phyloP scores from a whole-genome alignment of 495 filamentous ascomycete genomes.

The Polyplosphaeria fusca region DNA sequence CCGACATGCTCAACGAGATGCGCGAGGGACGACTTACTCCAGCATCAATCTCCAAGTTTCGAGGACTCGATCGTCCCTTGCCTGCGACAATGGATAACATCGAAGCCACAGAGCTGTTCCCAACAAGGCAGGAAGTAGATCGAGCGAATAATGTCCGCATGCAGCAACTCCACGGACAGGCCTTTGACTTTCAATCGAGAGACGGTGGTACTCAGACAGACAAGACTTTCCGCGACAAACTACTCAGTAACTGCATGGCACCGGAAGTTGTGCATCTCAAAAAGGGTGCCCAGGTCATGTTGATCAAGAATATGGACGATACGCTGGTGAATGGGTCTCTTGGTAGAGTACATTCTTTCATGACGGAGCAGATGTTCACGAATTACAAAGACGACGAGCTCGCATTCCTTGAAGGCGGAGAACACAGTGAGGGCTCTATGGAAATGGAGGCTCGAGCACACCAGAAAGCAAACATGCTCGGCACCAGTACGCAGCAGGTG shows the following conservation, averaged over 20 bases:
- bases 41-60: constrained; percentile 68
- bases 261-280: constrained; percentile 74
- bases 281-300: constrained; percentile 92
- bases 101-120: constrained; percentile 91
- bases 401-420: constrained; percentile 43
- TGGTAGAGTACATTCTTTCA: constrained; percentile 80
- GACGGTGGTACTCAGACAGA: constrained; percentile 78
- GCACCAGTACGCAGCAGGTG: constrained; percentile 41
- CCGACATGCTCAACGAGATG: constrained; percentile 96
- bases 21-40: constrained; percentile 74
- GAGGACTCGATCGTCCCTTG: constrained; percentile 64
- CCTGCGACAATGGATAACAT: constrained; percentile 66
- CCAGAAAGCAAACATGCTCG: constrained; percentile 34
- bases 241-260: constrained; percentile 90
- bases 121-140: constrained; percentile 87
- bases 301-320: constrained; percentile 99
- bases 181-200: constrained; percentile 62
- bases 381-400: constrained; percentile 56
- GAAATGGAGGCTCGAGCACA: constrained; percentile 31
- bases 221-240: constrained; percentile 62
- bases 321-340: constrained; percentile 89
- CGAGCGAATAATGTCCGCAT: constrained; percentile 75
- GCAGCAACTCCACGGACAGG: constrained; percentile 62
- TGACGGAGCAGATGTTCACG: constrained; percentile 77
- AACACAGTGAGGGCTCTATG: constrained; percentile 36